Evolutionary conservation across 129 eudicot species (phyloP).

Genomic region (Pittosporum tobira): DNA sequence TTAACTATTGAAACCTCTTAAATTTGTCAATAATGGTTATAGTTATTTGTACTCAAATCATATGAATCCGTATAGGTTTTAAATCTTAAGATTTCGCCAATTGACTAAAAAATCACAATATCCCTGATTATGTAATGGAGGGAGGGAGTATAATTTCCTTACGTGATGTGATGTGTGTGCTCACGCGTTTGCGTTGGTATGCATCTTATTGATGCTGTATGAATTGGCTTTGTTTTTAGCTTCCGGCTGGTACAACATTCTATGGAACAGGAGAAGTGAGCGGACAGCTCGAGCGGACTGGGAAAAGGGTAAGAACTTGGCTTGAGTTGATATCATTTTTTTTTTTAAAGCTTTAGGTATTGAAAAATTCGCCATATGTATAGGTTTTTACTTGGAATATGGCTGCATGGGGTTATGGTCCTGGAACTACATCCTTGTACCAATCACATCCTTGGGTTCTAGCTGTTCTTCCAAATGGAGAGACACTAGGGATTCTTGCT

Average conservation of each 20-base stretch:
- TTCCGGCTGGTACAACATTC: constrained; percentile 80
- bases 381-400: constrained; percentile 93
- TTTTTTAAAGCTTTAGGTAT: not conserved
- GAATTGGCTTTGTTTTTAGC: constrained; percentile 28
- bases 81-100: too few species aligned
- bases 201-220: constrained; percentile 9
- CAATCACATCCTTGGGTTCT: constrained; percentile 98
- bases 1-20: too few species aligned
- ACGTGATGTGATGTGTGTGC: too few species aligned
- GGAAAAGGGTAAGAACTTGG: constrained; percentile 57
- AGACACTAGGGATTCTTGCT: constrained; percentile 84
- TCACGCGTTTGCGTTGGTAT: too few species aligned
- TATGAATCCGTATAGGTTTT: too few species aligned
- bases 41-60: too few species aligned
- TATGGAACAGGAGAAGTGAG: constrained; percentile 99
- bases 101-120: too few species aligned
- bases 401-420: constrained; percentile 85
- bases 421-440: constrained; percentile 76
- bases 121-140: too few species aligned
- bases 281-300: constrained; percentile 95
- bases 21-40: too few species aligned
- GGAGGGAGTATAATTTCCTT: too few species aligned
- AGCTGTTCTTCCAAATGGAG: constrained; percentile 73
- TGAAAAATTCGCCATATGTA: not conserved
- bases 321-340: not conserved